Conservation (phyloP, 208 protist species). For the Crithidia sp. region DNA sequence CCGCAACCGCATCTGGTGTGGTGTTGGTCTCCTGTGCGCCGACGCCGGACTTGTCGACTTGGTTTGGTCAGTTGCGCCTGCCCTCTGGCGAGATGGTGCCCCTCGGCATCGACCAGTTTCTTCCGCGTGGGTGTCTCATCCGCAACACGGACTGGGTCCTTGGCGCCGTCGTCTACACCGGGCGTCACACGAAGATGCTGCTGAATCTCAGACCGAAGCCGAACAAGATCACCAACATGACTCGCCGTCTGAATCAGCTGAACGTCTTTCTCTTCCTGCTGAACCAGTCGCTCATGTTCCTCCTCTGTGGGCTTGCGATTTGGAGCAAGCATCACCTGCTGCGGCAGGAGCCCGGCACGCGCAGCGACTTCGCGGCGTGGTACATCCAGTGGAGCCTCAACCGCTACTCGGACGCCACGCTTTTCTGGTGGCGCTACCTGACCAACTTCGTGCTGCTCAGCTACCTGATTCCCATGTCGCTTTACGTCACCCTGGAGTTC, state of each 20-base stretch:
- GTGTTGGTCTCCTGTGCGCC: constrained; percentile 58
- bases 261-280: constrained; percentile 76
- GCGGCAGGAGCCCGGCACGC: constrained; percentile 25
- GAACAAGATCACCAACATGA: constrained; percentile 72
- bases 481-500: constrained; percentile 91
- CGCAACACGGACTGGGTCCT: constrained; percentile 93
- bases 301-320: constrained; percentile 59
- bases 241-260: constrained; percentile 77
- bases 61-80: constrained; percentile 74
- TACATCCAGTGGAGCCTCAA: constrained; percentile 73
- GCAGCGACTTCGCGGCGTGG: constrained; percentile 49
- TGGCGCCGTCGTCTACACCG: constrained; percentile 85
- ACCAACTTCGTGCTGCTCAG: constrained; percentile 88
- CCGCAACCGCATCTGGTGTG: constrained; percentile 33
- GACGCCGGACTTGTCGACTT: constrained; percentile 62
- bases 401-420: constrained; percentile 37
- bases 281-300: constrained; percentile 64
- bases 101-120: constrained; percentile 84
- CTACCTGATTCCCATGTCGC: constrained; percentile 87
- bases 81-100: constrained; percentile 52
- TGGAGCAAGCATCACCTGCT: constrained; percentile 44
- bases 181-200: constrained; percentile 89
- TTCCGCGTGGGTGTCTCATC: constrained; percentile 86
- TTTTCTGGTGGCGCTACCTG: constrained; percentile 80
- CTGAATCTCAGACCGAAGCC: constrained; percentile 69